phyloP scores from a whole-genome alignment of 169 alveolate genomes.

The Perkinsus olseni region DNA sequence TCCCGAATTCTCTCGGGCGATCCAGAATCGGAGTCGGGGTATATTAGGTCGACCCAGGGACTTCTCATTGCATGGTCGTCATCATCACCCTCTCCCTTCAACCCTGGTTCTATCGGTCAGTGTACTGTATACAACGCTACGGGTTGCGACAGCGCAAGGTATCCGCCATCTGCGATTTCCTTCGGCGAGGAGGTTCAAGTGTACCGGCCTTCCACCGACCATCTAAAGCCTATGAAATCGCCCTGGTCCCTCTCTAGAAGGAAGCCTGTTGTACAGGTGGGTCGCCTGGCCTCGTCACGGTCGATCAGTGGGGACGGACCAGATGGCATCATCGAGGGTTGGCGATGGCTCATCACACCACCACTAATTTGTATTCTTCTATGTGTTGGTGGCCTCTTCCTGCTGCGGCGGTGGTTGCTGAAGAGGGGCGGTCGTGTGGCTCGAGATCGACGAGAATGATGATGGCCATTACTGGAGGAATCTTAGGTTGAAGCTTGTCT shows the following conservation, averaged over 20 bases:
- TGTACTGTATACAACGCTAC: not conserved
- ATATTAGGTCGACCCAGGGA: not conserved
- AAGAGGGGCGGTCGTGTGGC: not conserved
- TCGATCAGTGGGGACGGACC: not conserved
- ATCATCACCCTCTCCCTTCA: not conserved
- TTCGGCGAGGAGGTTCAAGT: not conserved
- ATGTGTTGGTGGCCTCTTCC: not conserved
- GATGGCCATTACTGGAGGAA: no score
- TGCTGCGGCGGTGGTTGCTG: not conserved
- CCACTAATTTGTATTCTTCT: not conserved
- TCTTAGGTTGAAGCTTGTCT: no score
- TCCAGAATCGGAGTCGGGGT: not conserved
- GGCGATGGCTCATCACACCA: not conserved
- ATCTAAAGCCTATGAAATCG: not conserved
- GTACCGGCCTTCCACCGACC: not conserved
- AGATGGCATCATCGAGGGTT: not conserved
- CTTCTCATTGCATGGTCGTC: not conserved
- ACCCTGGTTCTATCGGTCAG: not conserved
- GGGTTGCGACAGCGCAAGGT: not conserved
- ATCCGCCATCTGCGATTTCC: not conserved
- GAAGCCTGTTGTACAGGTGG: not conserved
- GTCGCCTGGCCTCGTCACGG: not conserved
- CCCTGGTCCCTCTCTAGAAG: not conserved
- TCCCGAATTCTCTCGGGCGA: not conserved
- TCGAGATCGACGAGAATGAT: not conserved